These are phyloP conservation scores for Talaromyces borbonicus DNA, from an alignment of 495 filamentous ascomycete species.

Conservation along the genomic window DNA sequence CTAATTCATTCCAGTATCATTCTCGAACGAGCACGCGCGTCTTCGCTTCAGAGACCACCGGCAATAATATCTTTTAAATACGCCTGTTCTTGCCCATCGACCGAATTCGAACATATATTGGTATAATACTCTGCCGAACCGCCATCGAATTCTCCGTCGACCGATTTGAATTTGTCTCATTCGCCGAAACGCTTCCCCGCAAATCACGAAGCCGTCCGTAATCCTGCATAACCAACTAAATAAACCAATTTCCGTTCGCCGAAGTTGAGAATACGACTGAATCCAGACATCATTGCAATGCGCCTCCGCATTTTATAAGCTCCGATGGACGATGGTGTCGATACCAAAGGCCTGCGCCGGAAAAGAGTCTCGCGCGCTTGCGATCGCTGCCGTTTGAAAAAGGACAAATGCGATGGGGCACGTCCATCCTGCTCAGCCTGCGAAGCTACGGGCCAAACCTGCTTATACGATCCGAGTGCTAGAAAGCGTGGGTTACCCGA, in stretches of 20 bases:
- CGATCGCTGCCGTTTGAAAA: constrained; percentile 58
- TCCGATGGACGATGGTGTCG: constrained; percentile 37
- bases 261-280: too few species aligned
- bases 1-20: too few species aligned
- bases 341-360: constrained; percentile 36
- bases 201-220: not conserved
- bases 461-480: constrained; percentile 58
- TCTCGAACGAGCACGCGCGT: too few species aligned
- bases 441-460: constrained; percentile 46
- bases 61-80: too few species aligned
- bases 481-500: constrained; percentile 56
- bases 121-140: too few species aligned
- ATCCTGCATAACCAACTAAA: too few species aligned
- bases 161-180: too few species aligned
- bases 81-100: too few species aligned
- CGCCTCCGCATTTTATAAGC: constrained; percentile 14
- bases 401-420: constrained; percentile 61
- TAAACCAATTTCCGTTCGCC: too few species aligned
- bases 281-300: not conserved
- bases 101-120: too few species aligned
- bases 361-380: constrained; percentile 63
- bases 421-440: constrained; percentile 59
- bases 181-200: not conserved
- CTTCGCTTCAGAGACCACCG: too few species aligned
- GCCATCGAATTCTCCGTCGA: too few species aligned